Evolutionary conservation across 768 basidiomycete species (phyloP).

Genomic region (Mycena crocata): DNA sequence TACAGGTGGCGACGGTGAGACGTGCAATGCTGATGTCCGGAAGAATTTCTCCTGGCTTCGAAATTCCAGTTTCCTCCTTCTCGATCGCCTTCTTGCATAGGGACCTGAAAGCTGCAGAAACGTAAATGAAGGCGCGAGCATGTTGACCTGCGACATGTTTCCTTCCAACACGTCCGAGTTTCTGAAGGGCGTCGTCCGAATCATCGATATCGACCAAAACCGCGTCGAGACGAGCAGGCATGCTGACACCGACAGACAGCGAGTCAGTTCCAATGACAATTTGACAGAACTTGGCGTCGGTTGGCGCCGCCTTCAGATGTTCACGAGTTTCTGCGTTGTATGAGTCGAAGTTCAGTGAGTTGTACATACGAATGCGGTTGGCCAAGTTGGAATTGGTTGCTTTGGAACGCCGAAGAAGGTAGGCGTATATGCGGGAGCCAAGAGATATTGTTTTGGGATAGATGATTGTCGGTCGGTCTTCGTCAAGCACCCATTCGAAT

Average conservation of each 20-base stretch:
- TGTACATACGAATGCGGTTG: neutral
- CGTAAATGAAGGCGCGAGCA: neutral
- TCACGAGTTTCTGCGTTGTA: neutral
- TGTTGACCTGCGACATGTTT: neutral
- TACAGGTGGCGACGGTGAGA: neutral
- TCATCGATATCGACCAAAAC: neutral
- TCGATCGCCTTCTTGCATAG: neutral
- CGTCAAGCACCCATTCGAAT: no score
- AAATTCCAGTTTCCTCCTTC: neutral
- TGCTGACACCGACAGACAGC: neutral
- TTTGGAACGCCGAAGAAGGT: neutral
- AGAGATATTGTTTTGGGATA: no score
- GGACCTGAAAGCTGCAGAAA: neutral
- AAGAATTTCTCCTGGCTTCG: neutral
- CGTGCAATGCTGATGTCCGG: neutral
- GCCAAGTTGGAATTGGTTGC: neutral
- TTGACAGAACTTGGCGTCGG: neutral
- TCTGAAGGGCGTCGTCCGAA: neutral
- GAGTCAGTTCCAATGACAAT: conserved; percentile 6
- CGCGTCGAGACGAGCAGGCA: neutral
- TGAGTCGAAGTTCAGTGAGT: conserved; percentile 3
- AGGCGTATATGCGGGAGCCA: neutral
- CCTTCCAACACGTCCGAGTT: neutral
- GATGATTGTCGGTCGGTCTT: no score
- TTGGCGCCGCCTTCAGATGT: neutral